A percentile compares a stretch with the other conserved stretches of the same genome.
phyloP scores from a whole-genome alignment of 305 asterid genomes.

The Fraxinus platypoda region DNA sequence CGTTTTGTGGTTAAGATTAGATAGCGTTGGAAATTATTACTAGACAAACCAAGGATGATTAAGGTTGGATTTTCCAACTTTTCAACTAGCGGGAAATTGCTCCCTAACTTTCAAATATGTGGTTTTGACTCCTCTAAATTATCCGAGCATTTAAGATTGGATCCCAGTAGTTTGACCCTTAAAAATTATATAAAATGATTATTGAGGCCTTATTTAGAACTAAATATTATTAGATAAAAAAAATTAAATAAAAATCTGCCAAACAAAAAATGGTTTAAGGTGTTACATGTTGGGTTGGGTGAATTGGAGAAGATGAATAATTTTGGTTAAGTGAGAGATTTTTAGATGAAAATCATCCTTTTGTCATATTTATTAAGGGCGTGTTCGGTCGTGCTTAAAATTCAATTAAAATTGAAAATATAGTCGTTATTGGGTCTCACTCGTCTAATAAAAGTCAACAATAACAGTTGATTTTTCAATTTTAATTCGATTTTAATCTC shows the following conservation, averaged over 20 bases:
- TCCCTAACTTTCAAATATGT: not conserved
- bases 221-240: not conserved
- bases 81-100: not conserved
- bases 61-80: not conserved
- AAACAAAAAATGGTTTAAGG: not conserved
- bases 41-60: not conserved
- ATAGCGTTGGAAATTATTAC: not conserved
- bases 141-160: not conserved
- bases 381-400: too few relatives aligned
- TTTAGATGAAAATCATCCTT: not conserved
- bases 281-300: not conserved
- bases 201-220: not conserved
- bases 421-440: too few relatives aligned
- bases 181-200: too few relatives aligned
- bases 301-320: not conserved
- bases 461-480: too few relatives aligned
- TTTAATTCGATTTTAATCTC: too few relatives aligned
- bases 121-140: not conserved
- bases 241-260: not conserved
- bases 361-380: too few relatives aligned
- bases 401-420: too few relatives aligned
- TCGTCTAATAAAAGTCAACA: too few relatives aligned
- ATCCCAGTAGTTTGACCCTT: not conserved
- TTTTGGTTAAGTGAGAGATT: not conserved
- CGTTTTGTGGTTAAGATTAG: not conserved